Percentiles rank a stretch among this genome's conserved stretches.
phyloP scores from a whole-genome alignment of 1,139 yeast species.

The Sugiyamaella grinbergsii region DNA sequence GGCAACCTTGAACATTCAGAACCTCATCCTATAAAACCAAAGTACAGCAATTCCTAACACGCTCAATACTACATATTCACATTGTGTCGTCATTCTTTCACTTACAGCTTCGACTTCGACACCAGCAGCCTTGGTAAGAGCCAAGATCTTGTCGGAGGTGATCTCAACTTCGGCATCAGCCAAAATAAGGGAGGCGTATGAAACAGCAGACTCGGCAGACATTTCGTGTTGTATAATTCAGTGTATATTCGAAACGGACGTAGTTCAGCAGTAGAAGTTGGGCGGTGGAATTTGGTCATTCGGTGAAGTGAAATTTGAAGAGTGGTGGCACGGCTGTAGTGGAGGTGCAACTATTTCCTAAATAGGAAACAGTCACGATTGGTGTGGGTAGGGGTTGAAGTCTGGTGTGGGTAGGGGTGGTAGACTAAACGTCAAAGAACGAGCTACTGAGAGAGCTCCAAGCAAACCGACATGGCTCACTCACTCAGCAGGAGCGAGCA shows the following conservation, averaged over 20 bases:
- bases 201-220: constrained; percentile 46
- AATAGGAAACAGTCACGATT: constrained; percentile 15
- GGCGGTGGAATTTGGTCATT: not conserved
- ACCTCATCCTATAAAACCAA: not conserved
- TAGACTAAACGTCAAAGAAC: too few species aligned
- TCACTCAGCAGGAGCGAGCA: not conserved
- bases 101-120: constrained; percentile 61
- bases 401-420: not conserved
- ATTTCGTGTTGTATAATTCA: constrained; percentile 25
- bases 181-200: constrained; percentile 86
- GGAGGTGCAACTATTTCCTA: constrained; percentile 7
- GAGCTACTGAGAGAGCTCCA: too few species aligned
- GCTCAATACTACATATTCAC: too few species aligned
- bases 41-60: too few species aligned
- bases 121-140: constrained; percentile 89
- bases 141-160: constrained; percentile 86
- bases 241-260: constrained; percentile 7
- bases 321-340: constrained; percentile 7
- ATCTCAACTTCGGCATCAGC: constrained; percentile 97
- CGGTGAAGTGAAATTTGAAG: constrained; percentile 17
- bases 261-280: not conserved
- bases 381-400: not conserved
- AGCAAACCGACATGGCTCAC: too few species aligned
- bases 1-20: not conserved
- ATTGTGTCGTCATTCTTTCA: not conserved